phyloP scores from a whole-genome alignment of 345 rosid species.

The Carallia pectinifolia region DNA sequence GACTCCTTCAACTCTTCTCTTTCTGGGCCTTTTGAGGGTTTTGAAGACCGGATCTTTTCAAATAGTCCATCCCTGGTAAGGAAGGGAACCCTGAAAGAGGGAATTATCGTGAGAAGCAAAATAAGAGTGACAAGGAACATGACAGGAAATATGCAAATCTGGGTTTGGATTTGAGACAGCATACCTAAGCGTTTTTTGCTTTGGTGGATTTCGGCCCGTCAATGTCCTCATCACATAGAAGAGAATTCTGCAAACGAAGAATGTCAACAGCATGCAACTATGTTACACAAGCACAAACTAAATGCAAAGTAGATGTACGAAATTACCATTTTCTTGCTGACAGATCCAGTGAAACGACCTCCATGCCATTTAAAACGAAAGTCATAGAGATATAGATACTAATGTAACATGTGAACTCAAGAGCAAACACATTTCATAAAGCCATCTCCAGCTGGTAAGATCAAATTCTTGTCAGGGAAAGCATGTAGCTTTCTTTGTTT shows the following conservation, averaged over 20 bases:
- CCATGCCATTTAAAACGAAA: conserved; percentile 54
- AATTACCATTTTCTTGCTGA: conserved; percentile 95
- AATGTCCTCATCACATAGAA: conserved; percentile 95
- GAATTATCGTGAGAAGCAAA: conserved; percentile 20
- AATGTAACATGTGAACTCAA: conserved; percentile 11
- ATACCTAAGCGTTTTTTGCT: conserved; percentile 91
- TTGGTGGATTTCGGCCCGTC: conserved; percentile 80
- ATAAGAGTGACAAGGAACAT: conserved; percentile 5
- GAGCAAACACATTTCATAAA: neutral
- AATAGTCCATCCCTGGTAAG: conserved; percentile 90
- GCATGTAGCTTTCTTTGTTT: neutral
- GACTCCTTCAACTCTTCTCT: conserved; percentile 40
- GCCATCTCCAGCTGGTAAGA: conserved; percentile 3
- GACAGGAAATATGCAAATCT: conserved; percentile 13
- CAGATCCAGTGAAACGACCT: conserved; percentile 91
- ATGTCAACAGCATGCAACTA: conserved; percentile 20
- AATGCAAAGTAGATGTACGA: conserved; percentile 23
- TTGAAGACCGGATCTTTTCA: conserved; percentile 75
- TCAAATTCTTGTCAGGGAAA: neutral
- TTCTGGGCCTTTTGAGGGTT: conserved; percentile 38
- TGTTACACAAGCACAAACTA: conserved; percentile 7
- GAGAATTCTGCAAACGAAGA: conserved; percentile 67
- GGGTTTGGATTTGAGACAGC: conserved; percentile 24
- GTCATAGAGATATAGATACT: conserved; percentile 18
- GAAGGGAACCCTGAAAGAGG: conserved; percentile 58